Evolutionary conservation across 768 basidiomycete species (phyloP), one percentile per base, ranked within the genome.

Genomic region (Hypsizygus marmoreus): DNA sequence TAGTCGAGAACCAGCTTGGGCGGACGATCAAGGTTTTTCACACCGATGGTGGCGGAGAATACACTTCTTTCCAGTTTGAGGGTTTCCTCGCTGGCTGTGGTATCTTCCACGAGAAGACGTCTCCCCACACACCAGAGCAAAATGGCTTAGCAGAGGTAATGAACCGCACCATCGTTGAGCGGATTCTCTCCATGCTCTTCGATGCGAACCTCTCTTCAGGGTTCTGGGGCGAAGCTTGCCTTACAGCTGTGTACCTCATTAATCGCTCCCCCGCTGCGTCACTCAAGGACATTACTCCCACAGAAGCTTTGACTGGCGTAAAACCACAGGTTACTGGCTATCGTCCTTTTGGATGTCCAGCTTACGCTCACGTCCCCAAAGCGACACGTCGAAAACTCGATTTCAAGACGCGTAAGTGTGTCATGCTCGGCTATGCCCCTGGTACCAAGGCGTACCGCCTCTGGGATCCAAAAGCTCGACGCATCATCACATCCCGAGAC

Each of bases 101-200:
- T n/a, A n/a, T n/a, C n/a, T n/a, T n/a, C n/a, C n/a, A n/a, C n/a
- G n/a, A n/a, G n/a, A n/a, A n/a, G 0, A 68, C 62, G 0, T 61
- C 60, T 4, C 71, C 67, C 2, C 70, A 74, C 24, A 64, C 67
- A 6, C 68, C 67, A 0, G 51, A 63, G 0, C 68, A 73, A 20
- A 74, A 74, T 46, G 66, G 74, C 0, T 54, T 74, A 0, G 72
- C 72, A 0, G 72, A 79, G 28, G 36, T 61, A 0, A 60, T 62
- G n/a, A 74, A 74, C 39, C 24, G 55, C 3, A 72, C 65, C 0
- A 26, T 68, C 0, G 17, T 68, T 0, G 61, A 71, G 34, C 31
- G 70, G 2, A 58, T 50, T 1, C 20, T 53, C 0, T 55, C 66
- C 0, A 74, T 75, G 69, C 4, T 74, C 2, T 55, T 66, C 26